These are phyloP conservation scores for Podospora anserina DNA, from an alignment of 495 filamentous ascomycete species.

Conservation along the genomic window DNA sequence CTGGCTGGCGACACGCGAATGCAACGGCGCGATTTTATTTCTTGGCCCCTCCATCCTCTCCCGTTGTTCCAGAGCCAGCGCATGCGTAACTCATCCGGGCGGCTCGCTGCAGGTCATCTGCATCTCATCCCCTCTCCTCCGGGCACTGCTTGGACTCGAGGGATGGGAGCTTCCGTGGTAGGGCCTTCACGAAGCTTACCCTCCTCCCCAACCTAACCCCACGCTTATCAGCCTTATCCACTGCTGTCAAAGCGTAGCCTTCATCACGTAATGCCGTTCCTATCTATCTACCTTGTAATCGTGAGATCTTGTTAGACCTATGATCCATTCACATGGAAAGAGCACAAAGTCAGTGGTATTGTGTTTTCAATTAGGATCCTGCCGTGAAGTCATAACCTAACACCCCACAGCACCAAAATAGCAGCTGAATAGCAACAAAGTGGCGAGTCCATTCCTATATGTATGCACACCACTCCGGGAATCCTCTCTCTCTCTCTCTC, in stretches of 20 bases:
- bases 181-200: no score
- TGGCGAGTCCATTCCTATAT: conserved; percentile 14
- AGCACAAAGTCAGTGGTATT: conserved; percentile 9
- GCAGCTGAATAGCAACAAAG: conserved; percentile 16
- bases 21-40: neutral
- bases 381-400: conserved; percentile 43
- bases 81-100: neutral
- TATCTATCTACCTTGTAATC: no score
- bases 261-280: neutral
- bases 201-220: neutral
- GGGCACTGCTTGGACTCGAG: neutral
- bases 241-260: neutral
- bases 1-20: neutral
- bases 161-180: neutral
- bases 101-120: neutral
- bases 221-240: neutral
- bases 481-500: neutral
- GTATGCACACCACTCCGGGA: neutral
- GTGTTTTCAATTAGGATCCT: conserved; percentile 40
- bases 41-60: neutral
- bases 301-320: neutral
- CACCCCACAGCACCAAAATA: conserved; percentile 31
- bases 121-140: neutral
- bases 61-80: neutral
- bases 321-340: neutral